Percentiles rank a stretch among this genome's conserved stretches.
These are phyloP conservation scores for Fusarium chaquense DNA, from an alignment of 2,329 filamentous ascomycete species.

Conservation along the genomic window DNA sequence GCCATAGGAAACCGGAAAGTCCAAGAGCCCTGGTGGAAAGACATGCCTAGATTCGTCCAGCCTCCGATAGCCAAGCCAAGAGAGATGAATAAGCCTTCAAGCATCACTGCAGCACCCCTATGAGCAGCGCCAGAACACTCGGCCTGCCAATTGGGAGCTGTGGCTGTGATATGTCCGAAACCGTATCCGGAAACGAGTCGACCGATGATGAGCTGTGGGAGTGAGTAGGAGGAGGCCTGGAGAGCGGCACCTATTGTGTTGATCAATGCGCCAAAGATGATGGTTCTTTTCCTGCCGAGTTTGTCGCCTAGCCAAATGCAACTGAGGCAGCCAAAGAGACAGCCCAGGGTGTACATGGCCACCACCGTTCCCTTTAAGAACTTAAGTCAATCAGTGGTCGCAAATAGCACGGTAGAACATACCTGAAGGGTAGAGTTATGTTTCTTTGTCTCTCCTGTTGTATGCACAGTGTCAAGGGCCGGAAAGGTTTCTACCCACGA, in stretches of 20 bases:
- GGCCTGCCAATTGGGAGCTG: constrained; percentile 9
- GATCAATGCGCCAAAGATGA: not conserved
- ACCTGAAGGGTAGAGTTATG: constrained; percentile 9
- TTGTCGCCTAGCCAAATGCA: constrained; percentile 13
- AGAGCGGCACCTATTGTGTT: constrained; percentile 11
- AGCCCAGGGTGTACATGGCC: constrained; percentile 3
- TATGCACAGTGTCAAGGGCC: constrained; percentile 1
- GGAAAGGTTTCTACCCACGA: constrained; percentile 14
- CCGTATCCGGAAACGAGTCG: constrained; percentile 6
- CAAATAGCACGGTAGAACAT: fast-evolving
- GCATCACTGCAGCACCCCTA: constrained; percentile 6
- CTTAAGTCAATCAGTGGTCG: fast-evolving
- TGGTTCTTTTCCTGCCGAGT: constrained; percentile 4
- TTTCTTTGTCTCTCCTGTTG: not conserved
- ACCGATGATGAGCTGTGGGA: constrained; percentile 1
- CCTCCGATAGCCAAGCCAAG: not conserved
- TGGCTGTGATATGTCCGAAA: constrained; percentile 5
- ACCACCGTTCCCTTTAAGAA: not conserved
- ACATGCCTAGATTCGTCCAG: constrained; percentile 7
- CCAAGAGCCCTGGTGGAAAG: constrained; percentile 3
- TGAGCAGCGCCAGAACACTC: constrained; percentile 13
- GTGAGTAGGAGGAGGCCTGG: not conserved
- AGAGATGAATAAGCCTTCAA: constrained; percentile 6
- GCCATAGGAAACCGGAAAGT: constrained; percentile 8
- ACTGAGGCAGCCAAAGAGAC: constrained; percentile 10